phyloP scores from a whole-genome alignment of 2,329 filamentous ascomycete genomes.

The Arthrobotrys conoides region DNA sequence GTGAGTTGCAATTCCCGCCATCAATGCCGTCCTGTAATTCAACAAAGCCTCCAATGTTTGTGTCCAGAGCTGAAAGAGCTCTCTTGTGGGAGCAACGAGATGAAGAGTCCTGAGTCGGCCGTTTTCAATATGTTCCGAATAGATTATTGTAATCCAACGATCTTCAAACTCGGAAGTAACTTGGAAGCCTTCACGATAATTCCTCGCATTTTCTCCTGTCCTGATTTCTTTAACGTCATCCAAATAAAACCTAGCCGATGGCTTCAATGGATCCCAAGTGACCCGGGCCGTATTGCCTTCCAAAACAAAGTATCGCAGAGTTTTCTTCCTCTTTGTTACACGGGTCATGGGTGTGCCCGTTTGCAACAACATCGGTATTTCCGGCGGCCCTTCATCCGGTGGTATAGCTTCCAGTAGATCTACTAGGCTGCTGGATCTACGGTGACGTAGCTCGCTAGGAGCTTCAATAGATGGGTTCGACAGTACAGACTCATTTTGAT shows the following conservation, averaged over 20 bases:
- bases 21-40: constrained; percentile 87
- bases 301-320: constrained; percentile 81
- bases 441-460: constrained; percentile 31
- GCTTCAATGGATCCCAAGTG: constrained; percentile 84
- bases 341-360: constrained; percentile 84
- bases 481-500: constrained; percentile 69
- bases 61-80: constrained; percentile 83
- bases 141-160: constrained; percentile 91
- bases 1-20: constrained; percentile 89
- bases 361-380: constrained; percentile 82
- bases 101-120: constrained; percentile 90
- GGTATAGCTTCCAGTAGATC: constrained; percentile 67
- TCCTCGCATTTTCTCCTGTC: constrained; percentile 84
- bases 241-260: constrained; percentile 88
- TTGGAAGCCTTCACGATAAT: constrained; percentile 87
- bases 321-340: constrained; percentile 84
- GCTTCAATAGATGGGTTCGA: constrained; percentile 68
- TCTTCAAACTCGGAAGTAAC: constrained; percentile 77
- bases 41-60: constrained; percentile 86
- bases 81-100: constrained; percentile 81
- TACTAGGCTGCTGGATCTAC: constrained; percentile 66
- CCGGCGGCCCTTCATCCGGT: constrained; percentile 72
- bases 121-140: constrained; percentile 79
- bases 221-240: constrained; percentile 95
- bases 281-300: constrained; percentile 89